Conservation (phyloP, 352 stramenopile genomes). For the Plasmopara muralis region DNA sequence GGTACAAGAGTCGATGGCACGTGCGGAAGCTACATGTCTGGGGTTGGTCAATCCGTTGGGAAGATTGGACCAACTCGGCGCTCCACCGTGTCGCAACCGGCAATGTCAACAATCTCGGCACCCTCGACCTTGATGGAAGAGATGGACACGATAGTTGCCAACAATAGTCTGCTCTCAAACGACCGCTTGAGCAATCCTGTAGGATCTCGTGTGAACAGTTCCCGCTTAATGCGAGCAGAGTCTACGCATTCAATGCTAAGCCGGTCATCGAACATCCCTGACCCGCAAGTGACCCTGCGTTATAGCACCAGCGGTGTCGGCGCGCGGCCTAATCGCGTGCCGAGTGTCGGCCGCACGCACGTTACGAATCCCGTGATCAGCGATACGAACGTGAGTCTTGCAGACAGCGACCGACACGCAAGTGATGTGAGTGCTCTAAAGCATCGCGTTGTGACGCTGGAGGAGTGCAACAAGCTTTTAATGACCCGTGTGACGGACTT, state of each 20-base stretch:
- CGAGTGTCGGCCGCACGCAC: slow-evolving; percentile 18
- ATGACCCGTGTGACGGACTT: slow-evolving; percentile 61
- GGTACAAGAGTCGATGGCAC: slow-evolving; percentile 15
- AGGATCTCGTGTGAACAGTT: slow-evolving; percentile 16
- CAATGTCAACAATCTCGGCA: slow-evolving; percentile 21
- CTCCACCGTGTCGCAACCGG: slow-evolving; percentile 9
- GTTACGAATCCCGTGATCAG: slow-evolving; percentile 34
- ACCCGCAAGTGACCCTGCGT: slow-evolving; percentile 43
- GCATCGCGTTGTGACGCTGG: slow-evolving; percentile 47
- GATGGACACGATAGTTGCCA: slow-evolving; percentile 23
- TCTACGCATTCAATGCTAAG: slow-evolving; percentile 45
- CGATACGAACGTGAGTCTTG: slow-evolving; percentile 34
- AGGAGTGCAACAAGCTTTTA: slow-evolving; percentile 72
- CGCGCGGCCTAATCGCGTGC: slow-evolving; percentile 18
- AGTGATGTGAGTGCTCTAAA: slow-evolving; percentile 47
- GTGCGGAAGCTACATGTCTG: slow-evolving; percentile 21
- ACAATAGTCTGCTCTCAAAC: slow-evolving; percentile 24
- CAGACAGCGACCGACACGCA: slow-evolving; percentile 28
- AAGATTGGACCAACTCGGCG: slow-evolving; percentile 23
- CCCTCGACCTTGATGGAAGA: slow-evolving; percentile 21
- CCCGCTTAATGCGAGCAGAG: slow-evolving; percentile 31
- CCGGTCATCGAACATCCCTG: slow-evolving; percentile 35
- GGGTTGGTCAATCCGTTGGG: slow-evolving; percentile 16
- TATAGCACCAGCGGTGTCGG: slow-evolving; percentile 36
- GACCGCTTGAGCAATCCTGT: slow-evolving; percentile 16